Evolutionary conservation across 106 monocot genomes (phyloP).

Genomic region (Dendrobium catenatum): DNA sequence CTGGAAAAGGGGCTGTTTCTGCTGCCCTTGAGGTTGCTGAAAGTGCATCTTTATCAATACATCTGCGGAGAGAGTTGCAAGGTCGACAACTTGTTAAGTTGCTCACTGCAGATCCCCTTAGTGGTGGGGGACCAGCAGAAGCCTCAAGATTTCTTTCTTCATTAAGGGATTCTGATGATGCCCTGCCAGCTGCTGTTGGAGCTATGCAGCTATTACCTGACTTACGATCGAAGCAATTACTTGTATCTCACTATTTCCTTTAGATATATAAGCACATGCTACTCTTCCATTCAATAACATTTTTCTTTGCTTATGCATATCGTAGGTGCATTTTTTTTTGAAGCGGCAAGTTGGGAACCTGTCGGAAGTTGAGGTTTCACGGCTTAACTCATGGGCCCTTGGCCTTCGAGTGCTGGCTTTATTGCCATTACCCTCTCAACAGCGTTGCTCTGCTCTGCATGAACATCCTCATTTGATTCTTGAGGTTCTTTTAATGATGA

Average conservation of each 20-base stretch:
- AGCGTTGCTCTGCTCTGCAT: slow-evolving; percentile 83
- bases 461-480: slow-evolving; percentile 92
- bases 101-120: slow-evolving; percentile 83
- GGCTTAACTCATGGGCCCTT: slow-evolving; percentile 87
- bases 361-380: slow-evolving; percentile 52
- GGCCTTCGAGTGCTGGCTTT: slow-evolving; percentile 80
- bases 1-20: slow-evolving; percentile 86
- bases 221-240: slow-evolving; percentile 88
- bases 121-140: slow-evolving; percentile 90
- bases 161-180: slow-evolving; percentile 82
- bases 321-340: slow-evolving; percentile 88
- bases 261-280: not conserved
- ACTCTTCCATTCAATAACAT: not conserved
- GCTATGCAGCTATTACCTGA: slow-evolving; percentile 92
- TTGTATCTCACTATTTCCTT: slow-evolving; percentile 29
- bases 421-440: slow-evolving; percentile 83
- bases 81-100: slow-evolving; percentile 92
- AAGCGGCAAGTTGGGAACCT: slow-evolving; percentile 73
- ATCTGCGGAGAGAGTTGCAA: slow-evolving; percentile 86
- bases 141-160: slow-evolving; percentile 94
- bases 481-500: slow-evolving; percentile 96
- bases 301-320: not conserved
- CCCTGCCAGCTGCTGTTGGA: slow-evolving; percentile 87
- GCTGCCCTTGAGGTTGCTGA: slow-evolving; percentile 95
- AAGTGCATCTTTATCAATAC: slow-evolving; percentile 70